Evolutionary conservation across 1,284 basidiomycete genomes (phyloP).

Genomic region (Trichosporon sp.): DNA sequence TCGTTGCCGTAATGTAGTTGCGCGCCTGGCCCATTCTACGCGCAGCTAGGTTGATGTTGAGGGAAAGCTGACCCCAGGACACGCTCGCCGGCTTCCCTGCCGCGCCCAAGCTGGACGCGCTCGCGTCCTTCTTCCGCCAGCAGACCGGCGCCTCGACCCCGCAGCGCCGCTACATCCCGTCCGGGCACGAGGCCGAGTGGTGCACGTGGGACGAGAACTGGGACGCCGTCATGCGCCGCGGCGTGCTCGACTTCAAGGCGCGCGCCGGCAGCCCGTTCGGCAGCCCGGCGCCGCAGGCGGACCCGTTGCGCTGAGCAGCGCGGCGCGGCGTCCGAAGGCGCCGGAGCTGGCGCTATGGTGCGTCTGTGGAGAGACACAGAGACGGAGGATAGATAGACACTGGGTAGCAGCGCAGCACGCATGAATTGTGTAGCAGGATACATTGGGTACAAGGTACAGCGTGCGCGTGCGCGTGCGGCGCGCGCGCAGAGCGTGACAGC

Average conservation of each 20-base stretch:
- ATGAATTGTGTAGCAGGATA: neutral
- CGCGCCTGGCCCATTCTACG: too few relatives aligned
- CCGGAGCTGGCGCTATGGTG: neutral
- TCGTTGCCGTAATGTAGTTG: too few relatives aligned
- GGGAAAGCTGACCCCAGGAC: slow-evolving; percentile 47
- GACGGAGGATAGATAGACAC: neutral
- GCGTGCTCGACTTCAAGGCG: slow-evolving; percentile 19
- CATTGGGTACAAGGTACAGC: neutral
- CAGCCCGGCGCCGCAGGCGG: neutral
- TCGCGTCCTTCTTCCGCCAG: slow-evolving; percentile 49
- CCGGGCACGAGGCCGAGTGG: slow-evolving; percentile 54
- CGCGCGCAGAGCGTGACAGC: too few relatives aligned
- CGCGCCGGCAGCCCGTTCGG: neutral
- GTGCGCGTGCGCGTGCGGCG: too few relatives aligned
- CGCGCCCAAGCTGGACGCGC: slow-evolving; percentile 53
- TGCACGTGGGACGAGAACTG: slow-evolving; percentile 80
- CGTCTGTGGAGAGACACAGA: neutral
- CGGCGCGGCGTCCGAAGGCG: too few relatives aligned
- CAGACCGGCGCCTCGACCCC: neutral
- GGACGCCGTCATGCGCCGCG: slow-evolving; percentile 56
- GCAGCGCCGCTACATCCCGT: slow-evolving; percentile 18
- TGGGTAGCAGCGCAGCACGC: neutral
- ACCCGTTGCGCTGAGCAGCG: neutral
- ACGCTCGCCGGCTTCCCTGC: slow-evolving; percentile 62
- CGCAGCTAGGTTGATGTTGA: neutral